Base-by-base conservation (phyloP, 352 stramenopile species). In the Halophytophthora batemanensis region DNA sequence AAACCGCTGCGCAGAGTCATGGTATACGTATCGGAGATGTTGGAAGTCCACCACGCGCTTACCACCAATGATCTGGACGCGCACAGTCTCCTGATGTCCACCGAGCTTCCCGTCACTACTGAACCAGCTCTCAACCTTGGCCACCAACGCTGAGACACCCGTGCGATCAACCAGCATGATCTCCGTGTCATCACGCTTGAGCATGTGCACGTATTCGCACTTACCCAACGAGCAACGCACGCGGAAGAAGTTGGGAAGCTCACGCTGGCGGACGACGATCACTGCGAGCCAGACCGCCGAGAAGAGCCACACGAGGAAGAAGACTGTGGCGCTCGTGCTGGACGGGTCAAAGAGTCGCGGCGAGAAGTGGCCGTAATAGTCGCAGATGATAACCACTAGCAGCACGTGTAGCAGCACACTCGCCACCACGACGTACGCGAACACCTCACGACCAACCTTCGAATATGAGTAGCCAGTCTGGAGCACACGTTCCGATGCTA, bases 11-110 rank as follows among this genome's bases (percentile, higher is more conserved):
- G 25, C 15, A 8, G 48, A 39, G 13, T 71, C 56, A 25, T 65
- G 52, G 44, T 77, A 80, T 6, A 74, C 44, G 41, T 80, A 77
- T n/a, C 69, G 66, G 13, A 80, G 28, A n/a, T 77, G 56, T 25
- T 80, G 66, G 28, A 80, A 80, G 23, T 74, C 56, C 12, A 79
- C 44, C 4, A 69, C 36, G 1, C 66, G 66, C 10, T 55, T 22
- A 7, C 44, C 51, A 6, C 41, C 55, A 22, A 64, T 36, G 13
- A 36, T 34, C 15, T 71, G 37, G 12, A 66, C 63, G 10, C 28
- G 42, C 12, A 78, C 43, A 1, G 69, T 78, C 46, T 74, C 44
- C 35, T 72, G 55, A 13, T 65, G 73, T 6, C 61, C 49, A 14
- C 43, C 33, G 19, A 52, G 51, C 38, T 61, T 53, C 7, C 49